Base-by-base conservation (phyloP, 108 stramenopile species). In the Pseudonitzschia multiseries region DNA sequence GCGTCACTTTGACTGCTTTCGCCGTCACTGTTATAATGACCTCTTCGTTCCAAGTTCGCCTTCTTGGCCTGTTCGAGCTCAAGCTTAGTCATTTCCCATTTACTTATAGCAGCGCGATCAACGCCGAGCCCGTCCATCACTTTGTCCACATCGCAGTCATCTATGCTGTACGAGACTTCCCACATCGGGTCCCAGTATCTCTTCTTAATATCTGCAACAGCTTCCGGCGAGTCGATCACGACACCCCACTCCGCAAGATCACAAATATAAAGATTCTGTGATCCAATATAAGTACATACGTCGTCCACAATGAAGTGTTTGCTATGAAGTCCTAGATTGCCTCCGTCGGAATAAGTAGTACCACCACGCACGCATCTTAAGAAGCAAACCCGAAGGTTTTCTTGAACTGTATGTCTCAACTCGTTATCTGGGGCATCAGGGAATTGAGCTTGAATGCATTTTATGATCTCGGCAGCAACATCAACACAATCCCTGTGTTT, bases 51-150 rank as follows among this genome's bases (percentile, higher is more conserved):
- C 20, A 62, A 40, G 40, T 62, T 62, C 29, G 13, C 61, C 14
- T n/a, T n/a, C 65, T 67, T 67, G 20, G 65, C 46, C 28, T 67
- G 22, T 67, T 72, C 28, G 22, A 62, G 15, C 26, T 78, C 70
- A 6, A 43, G 9, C 32, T 68, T 61, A 27, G 77, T 78, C 71
- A 78, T 21, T 13, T 28, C 20, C 21, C 28, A 29, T 36, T 60
- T 68, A 31, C 27, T 68, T 8, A 42, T 18, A 33, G 77, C 83
- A 65, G 56, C 71, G 17, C 87, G 81, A 70, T 86, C 76, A 65
- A 89, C 76, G 40, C 83, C 68, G 13, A 85, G 73, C 22, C 83
- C 87, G 73, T 88, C 87, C 87, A 88, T 89, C 50, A 86, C 85
- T 26, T 65, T 42, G 54, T 86, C 67, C 6, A 86, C 85, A 42